Evolutionary conservation across 495 filamentous ascomycete species (phyloP).

Genomic region (Lichina pygmaea): DNA sequence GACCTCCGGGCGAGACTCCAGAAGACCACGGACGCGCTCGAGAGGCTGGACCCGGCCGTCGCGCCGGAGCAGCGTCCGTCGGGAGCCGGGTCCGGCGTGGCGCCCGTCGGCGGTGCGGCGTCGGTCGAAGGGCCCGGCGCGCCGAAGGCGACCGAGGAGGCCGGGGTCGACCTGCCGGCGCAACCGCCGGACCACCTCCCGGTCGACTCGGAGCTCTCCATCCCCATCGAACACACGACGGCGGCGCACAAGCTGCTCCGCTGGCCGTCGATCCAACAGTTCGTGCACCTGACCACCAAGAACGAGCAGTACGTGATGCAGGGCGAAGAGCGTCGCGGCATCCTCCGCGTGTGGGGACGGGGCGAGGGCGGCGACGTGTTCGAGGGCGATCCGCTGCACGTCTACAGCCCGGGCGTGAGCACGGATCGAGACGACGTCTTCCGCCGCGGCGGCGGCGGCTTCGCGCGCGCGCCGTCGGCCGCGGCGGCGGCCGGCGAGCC

Average conservation of each 20-base stretch:
- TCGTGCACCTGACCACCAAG: conserved; percentile 22
- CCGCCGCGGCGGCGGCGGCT: background rate
- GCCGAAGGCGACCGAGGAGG: conserved; percentile 5
- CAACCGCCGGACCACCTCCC: background rate
- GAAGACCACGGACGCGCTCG: too few species aligned
- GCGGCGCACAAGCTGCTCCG: conserved; percentile 52
- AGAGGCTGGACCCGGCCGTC: too few species aligned
- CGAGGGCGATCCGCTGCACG: conserved; percentile 7
- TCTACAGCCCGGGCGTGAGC: conserved; percentile 9
- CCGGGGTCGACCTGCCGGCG: conserved; percentile 3
- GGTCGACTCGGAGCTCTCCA: conserved; percentile 24
- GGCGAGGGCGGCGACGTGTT: conserved; percentile 38
- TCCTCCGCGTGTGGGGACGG: conserved; percentile 49
- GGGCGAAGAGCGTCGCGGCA: conserved; percentile 46
- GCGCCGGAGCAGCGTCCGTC: background rate
- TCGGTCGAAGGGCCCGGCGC: background rate
- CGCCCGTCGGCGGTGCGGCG: background rate
- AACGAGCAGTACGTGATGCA: conserved; percentile 41
- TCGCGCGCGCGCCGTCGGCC: conserved; percentile 1
- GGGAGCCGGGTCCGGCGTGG: background rate
- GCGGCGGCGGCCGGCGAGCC: conserved; percentile 2
- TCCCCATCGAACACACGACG: conserved; percentile 57
- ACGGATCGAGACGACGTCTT: conserved; percentile 5
- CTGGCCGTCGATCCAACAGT: conserved; percentile 33
- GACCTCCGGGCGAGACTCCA: background rate